Evolutionary conservation across 1,284 basidiomycete genomes (phyloP), one percentile per base, ranked within the genome.

Genomic region (Cutaneotrichosporon cyanovorans): DNA sequence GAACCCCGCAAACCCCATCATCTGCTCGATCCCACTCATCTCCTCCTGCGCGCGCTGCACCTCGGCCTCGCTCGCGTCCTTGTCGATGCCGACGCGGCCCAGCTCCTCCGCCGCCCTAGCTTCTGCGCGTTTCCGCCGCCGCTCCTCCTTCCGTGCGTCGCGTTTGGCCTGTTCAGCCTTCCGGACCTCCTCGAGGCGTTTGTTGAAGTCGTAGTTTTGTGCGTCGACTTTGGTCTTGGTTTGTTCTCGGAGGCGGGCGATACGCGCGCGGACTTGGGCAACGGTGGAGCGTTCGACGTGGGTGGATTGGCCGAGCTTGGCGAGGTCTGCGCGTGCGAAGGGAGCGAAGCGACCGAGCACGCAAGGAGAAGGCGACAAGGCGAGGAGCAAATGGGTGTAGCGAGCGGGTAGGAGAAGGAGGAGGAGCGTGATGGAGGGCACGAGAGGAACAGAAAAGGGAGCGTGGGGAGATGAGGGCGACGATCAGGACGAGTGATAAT

Each of bases 1-100:
- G 64, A 96, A 96, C 3, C 88, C 87, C 36, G 80, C 83, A 68
- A 96, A 96, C 35, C 91, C 92, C 91, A 96, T 93, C 75, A 89
- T 80, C 32, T 76, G 74, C 54, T 84, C 77, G 80, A 92, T 86
- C 53, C 84, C 82, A 45, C 65, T 54, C 30, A 67, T 47, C 44
- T 65, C 48, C 46, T 57, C 22, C 42, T 59, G 46, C 22, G 48
- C 56, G 32, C 35, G 53, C 5, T 46, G 51, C 25, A 48, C 50
- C 14, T 45, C 55, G 14, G 45, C 32, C 32, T 35, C 48, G 7
- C 45, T 42, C 10, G n/a, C 45, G 41, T 46, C 54, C 42, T 49
- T 50, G 39, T 19, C 34, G 11, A 41, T 42, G 14, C 45, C 37
- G 25, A 44, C 46, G 8, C 62, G 58, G 32, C 56, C 51, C 40